phyloP scores from a whole-genome alignment of 495 filamentous ascomycete species.

The Penicillium goetzii region DNA sequence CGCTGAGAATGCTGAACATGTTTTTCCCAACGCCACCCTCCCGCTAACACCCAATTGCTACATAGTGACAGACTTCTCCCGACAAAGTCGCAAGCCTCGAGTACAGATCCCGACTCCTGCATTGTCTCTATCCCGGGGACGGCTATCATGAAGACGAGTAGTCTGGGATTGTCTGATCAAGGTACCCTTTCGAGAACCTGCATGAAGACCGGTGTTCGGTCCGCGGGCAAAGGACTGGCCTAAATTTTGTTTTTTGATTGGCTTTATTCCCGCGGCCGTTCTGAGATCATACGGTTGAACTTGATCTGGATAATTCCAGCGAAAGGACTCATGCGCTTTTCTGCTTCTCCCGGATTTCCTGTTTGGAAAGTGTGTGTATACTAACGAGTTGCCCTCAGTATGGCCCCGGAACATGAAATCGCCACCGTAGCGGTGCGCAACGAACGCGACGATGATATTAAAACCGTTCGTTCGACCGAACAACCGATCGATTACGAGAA shows the following conservation, averaged over 20 bases:
- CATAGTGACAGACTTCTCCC: constrained; percentile 20
- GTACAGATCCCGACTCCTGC: constrained; percentile 38
- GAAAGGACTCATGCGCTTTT: constrained; percentile 61
- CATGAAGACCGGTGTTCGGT: constrained; percentile 58
- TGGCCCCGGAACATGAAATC: constrained; percentile 40
- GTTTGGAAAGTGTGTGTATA: constrained; percentile 8
- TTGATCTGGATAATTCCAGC: constrained; percentile 67
- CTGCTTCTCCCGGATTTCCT: constrained; percentile 16
- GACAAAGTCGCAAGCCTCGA: constrained; percentile 17
- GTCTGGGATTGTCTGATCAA: constrained; percentile 53
- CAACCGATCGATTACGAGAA: constrained; percentile 18
- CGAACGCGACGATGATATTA: constrained; percentile 27
- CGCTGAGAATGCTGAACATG: neutral
- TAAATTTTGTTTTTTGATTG: neutral
- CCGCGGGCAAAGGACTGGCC: constrained; percentile 9
- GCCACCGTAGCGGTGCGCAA: constrained; percentile 35
- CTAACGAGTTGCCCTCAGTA: constrained; percentile 37
- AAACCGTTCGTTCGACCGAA: constrained; percentile 15
- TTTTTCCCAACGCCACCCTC: constrained; percentile 7
- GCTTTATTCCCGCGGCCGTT: constrained; percentile 34
- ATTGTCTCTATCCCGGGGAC: constrained; percentile 23
- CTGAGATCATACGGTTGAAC: constrained; percentile 66
- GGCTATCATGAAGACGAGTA: constrained; percentile 51
- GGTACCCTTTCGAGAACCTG: constrained; percentile 47
- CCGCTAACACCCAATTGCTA: constrained; percentile 23